Conservation (phyloP, 2,329 filamentous ascomycete genomes). For the Trichoderma simmonsii region DNA sequence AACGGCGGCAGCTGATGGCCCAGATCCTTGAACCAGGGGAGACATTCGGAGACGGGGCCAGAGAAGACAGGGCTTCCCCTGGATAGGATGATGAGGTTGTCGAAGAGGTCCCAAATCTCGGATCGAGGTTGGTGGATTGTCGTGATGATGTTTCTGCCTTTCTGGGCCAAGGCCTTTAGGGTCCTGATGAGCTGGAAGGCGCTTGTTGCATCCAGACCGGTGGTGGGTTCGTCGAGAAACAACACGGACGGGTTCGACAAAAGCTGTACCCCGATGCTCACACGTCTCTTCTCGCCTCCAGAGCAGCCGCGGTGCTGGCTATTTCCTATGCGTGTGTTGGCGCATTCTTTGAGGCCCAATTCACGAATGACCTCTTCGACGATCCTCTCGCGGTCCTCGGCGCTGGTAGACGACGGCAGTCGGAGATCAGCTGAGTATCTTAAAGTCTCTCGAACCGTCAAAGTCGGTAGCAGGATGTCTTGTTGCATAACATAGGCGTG, state of each 20-base stretch:
- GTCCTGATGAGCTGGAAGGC: constrained; percentile 71
- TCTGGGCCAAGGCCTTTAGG: constrained; percentile 63
- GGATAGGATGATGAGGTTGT: constrained; percentile 66
- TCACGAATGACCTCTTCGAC: constrained; percentile 77
- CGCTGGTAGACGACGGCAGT: constrained; percentile 59
- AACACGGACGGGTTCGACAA: constrained; percentile 75
- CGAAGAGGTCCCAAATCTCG: constrained; percentile 76
- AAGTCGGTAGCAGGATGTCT: constrained; percentile 67
- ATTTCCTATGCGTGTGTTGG: constrained; percentile 70
- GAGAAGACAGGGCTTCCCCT: constrained; percentile 67
- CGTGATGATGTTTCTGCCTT: constrained; percentile 68
- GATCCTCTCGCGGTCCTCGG: constrained; percentile 56
- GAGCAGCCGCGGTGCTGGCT: constrained; percentile 71
- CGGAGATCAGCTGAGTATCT: constrained; percentile 70
- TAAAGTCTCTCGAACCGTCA: constrained; percentile 74
- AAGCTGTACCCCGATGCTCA: constrained; percentile 74
- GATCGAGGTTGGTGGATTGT: constrained; percentile 76
- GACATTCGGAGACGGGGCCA: constrained; percentile 54
- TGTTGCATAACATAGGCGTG: constrained; percentile 75
- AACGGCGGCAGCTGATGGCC: constrained; percentile 65
- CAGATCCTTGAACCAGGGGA: constrained; percentile 60
- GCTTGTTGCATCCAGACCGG: constrained; percentile 72
- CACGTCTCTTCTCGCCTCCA: constrained; percentile 73
- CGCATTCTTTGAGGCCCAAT: constrained; percentile 72
- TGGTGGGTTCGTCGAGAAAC: constrained; percentile 77